These are phyloP conservation scores for Podosphaera xanthii DNA, from an alignment of 2,329 filamentous ascomycete genomes.

Conservation along the genomic window DNA sequence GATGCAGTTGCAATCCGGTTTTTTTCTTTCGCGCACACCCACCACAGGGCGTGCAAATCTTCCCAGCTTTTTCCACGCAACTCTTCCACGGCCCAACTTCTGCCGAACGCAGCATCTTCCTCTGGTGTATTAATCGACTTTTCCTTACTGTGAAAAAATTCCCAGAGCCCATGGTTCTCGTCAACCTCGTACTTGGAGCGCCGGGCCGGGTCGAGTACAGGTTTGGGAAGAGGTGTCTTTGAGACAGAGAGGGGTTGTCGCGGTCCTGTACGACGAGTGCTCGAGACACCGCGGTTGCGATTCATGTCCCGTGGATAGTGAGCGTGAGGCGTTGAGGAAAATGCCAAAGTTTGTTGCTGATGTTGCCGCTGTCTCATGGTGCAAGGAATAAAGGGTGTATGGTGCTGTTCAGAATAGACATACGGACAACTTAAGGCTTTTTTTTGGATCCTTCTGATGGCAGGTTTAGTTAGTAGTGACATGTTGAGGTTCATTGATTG, in stretches of 20 bases:
- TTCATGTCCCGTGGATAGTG: slow-evolving; percentile 43
- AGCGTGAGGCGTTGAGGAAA: slow-evolving; percentile 14
- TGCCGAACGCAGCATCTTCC: slow-evolving; percentile 49
- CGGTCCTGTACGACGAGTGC: slow-evolving; percentile 53
- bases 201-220: slow-evolving; percentile 35
- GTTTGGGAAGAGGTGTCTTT: slow-evolving; percentile 48
- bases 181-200: slow-evolving; percentile 32
- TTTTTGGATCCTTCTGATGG: background rate
- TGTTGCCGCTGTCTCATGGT: background rate
- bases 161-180: slow-evolving; percentile 70
- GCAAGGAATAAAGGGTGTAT: background rate
- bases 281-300: slow-evolving; percentile 59
- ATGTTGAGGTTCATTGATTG: background rate
- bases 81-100: slow-evolving; percentile 68
- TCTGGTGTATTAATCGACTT: slow-evolving; percentile 48
- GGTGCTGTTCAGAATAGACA: background rate
- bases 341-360: slow-evolving; percentile 11
- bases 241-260: slow-evolving; percentile 53
- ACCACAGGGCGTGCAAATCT: slow-evolving; percentile 81
- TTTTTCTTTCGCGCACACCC: slow-evolving; percentile 75
- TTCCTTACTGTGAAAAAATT: slow-evolving; percentile 58
- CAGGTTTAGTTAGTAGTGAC: background rate
- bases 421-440: background rate
- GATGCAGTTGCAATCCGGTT: slow-evolving; percentile 69
- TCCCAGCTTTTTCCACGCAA: slow-evolving; percentile 80